These are phyloP conservation scores for Ophiocordyceps camponoti-leonardi DNA, from an alignment of 2,329 filamentous ascomycete species.

Conservation along the genomic window DNA sequence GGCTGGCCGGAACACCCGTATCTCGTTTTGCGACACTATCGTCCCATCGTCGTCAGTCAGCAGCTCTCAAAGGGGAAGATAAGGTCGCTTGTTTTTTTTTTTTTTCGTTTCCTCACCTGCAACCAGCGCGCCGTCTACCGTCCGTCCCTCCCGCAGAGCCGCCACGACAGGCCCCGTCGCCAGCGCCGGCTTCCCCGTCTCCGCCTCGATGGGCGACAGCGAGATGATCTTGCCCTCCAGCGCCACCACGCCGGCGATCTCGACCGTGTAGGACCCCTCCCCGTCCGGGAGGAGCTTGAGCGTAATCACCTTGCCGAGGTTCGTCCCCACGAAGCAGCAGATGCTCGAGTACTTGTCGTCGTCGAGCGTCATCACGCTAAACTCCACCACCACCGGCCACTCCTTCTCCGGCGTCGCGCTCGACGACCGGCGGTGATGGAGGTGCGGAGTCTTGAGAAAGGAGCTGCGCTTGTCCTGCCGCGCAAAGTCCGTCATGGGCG, in stretches of 20 bases:
- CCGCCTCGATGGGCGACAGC: conserved; percentile 63
- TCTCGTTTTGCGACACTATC: conserved; percentile 49
- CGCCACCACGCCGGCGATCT: conserved; percentile 49
- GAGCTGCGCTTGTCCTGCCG: conserved; percentile 63
- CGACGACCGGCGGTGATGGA: conserved; percentile 8
- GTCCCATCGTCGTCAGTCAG: conserved; percentile 9
- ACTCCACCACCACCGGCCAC: conserved; percentile 70
- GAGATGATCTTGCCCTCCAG: conserved; percentile 57
- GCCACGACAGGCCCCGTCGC: conserved; percentile 63
- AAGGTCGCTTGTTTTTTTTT: too few species aligned
- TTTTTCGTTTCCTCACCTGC: conserved; percentile 32
- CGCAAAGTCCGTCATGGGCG: conserved; percentile 52
- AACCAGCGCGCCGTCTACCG: conserved; percentile 66
- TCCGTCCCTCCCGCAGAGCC: conserved; percentile 56
- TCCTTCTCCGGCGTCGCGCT: conserved; percentile 34
- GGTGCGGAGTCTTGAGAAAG: conserved; percentile 33
- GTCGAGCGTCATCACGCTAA: conserved; percentile 84
- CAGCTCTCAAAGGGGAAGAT: too few species aligned
- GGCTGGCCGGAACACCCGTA: conserved; percentile 77
- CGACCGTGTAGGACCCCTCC: conserved; percentile 49
- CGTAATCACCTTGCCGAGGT: conserved; percentile 64
- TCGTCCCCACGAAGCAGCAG: conserved; percentile 79
- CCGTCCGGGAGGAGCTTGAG: conserved; percentile 76
- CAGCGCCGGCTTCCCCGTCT: conserved; percentile 56
- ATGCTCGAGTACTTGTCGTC: conserved; percentile 95